Evolutionary conservation across 1,284 basidiomycete genomes (phyloP), one percentile per base, ranked within the genome.

Genomic region (Cystobasidium slooffiae): DNA sequence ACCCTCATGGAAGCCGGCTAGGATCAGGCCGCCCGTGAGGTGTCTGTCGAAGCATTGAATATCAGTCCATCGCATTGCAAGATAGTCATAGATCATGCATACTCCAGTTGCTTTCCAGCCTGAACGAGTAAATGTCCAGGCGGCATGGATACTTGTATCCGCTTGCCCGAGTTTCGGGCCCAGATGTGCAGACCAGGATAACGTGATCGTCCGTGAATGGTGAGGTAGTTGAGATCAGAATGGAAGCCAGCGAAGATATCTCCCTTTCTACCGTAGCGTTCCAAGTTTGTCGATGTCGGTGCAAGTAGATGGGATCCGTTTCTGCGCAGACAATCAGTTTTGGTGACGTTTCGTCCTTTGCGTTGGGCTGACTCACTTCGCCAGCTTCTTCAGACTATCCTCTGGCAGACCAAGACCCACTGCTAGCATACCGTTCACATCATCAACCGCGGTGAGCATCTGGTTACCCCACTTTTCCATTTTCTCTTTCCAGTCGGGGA

Each of bases 151-250:
- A 94, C 93, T 2, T 89, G 85, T 75, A 96, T 92, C 12, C 91
- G 88, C 81, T 91, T 93, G 31, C 93, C 93, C 66, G 90, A 89
- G 80, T 97, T 96, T 31, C 93, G 86, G 3, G 92, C 93, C 93
- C 93, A 95, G 66, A 96, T 91, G 81, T 95, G 87, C 56, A 93
- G 84, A 31, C 73, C 77, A 1, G 91, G 90, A 80, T 90, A 93
- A 62, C 91, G 87, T 6, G 92, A 94, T 68, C 91, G 89, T 24
- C 93, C 94, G 79, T 96, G 94, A 64, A 95, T 95, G 4, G 93
- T 94, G 76, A 91, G 83, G 80, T 90, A 92, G 78, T 91, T 91
- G 65, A 91, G 86, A 80, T 92, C 91, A 0, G 90, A 90, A 81
- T 96, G 93, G 82, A 96, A 95, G 1, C 94, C 93, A 7, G 94